phyloP scores from a whole-genome alignment of 106 monocot genomes.

The Allium sativum region DNA sequence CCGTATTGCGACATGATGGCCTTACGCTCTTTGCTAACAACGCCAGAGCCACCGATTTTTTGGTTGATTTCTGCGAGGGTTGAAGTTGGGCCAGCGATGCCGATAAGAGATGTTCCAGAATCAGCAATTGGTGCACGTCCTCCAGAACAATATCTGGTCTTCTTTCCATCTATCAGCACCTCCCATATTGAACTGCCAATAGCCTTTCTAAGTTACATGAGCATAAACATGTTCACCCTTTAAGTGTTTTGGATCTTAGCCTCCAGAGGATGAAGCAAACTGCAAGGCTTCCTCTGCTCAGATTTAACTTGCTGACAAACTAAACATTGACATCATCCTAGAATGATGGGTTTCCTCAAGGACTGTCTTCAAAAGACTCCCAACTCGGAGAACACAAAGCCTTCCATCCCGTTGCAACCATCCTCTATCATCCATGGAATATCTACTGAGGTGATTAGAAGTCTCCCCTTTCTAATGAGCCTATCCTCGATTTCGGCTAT shows the following conservation, averaged over 20 bases:
- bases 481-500: too few relatives aligned
- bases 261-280: too few relatives aligned
- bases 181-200: slow-evolving; percentile 66
- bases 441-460: too few relatives aligned
- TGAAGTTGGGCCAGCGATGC: slow-evolving; percentile 40
- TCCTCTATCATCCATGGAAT: too few relatives aligned
- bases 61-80: slow-evolving; percentile 48
- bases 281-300: too few relatives aligned
- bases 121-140: slow-evolving; percentile 40
- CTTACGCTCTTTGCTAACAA: slow-evolving; percentile 55
- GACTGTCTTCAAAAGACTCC: too few relatives aligned
- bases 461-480: too few relatives aligned
- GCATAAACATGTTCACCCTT: slow-evolving; percentile 57
- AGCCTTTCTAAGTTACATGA: slow-evolving; percentile 53
- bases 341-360: too few relatives aligned
- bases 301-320: too few relatives aligned
- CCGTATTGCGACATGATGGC: slow-evolving; percentile 47
- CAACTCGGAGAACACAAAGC: too few relatives aligned
- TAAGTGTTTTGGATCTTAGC: slow-evolving; percentile 42
- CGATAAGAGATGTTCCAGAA: slow-evolving; percentile 45
- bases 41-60: slow-evolving; percentile 53
- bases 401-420: too few relatives aligned
- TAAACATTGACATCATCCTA: too few relatives aligned
- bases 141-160: slow-evolving; percentile 30
- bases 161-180: slow-evolving; percentile 27